phyloP scores from a whole-genome alignment of 208 protist species.

The Leishmania amazonensis region DNA sequence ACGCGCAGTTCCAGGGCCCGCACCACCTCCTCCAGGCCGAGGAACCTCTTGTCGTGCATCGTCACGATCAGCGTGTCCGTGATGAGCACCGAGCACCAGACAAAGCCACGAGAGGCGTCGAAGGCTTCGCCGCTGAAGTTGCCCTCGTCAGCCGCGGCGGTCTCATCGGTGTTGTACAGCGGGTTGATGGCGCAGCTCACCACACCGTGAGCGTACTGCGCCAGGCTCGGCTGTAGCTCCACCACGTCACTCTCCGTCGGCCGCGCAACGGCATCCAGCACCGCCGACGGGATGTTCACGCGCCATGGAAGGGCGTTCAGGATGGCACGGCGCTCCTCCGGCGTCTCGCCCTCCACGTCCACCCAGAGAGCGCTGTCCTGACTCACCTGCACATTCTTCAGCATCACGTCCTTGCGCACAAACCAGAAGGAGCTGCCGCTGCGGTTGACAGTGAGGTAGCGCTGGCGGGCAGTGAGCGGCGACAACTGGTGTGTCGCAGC shows the following conservation, averaged over 20 bases:
- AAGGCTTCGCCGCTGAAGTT: constrained; percentile 33
- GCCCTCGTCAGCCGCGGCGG: constrained; percentile 20
- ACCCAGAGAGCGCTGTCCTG: constrained; percentile 49
- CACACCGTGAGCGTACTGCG: constrained; percentile 54
- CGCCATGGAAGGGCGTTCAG: constrained; percentile 36
- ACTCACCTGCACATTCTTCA: constrained; percentile 32
- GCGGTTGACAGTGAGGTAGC: constrained; percentile 36
- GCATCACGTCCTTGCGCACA: constrained; percentile 16
- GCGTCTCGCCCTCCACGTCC: constrained; percentile 44
- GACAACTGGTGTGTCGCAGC: background rate
- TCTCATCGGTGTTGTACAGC: constrained; percentile 18
- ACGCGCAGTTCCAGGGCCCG: constrained; percentile 40
- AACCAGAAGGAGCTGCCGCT: constrained; percentile 26
- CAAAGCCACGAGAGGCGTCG: constrained; percentile 36
- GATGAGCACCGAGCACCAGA: constrained; percentile 65
- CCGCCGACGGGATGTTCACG: constrained; percentile 37
- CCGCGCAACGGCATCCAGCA: constrained; percentile 52
- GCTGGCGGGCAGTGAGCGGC: constrained; percentile 10
- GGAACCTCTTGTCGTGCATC: constrained; percentile 58
- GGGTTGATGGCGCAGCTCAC: constrained; percentile 52
- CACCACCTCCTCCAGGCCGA: constrained; percentile 57
- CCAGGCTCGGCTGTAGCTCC: constrained; percentile 53
- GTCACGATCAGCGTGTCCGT: constrained; percentile 63
- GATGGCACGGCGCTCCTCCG: constrained; percentile 38
- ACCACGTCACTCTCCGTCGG: constrained; percentile 66